These are phyloP conservation scores for Pochonia chlamydosporia DNA, from an alignment of 2,329 filamentous ascomycete genomes.

Conservation along the genomic window DNA sequence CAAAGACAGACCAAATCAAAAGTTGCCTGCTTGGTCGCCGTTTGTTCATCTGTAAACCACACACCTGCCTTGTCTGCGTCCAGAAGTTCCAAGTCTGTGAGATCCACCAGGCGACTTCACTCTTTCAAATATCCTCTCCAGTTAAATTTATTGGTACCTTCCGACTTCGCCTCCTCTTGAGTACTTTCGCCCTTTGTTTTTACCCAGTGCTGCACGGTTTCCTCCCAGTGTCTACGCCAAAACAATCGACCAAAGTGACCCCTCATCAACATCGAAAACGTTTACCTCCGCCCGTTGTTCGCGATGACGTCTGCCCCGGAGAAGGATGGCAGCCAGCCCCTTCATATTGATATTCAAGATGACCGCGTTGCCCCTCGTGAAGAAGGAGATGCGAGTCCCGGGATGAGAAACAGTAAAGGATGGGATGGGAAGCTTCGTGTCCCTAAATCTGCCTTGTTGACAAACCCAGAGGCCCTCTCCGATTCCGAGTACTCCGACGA, in stretches of 20 bases:
- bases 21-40: no score
- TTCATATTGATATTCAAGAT: conserved; percentile 45
- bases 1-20: no score
- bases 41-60: no score
- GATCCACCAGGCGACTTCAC: neutral
- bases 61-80: no score
- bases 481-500: conserved; percentile 81
- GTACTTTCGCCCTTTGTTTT: neutral
- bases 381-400: conserved; percentile 38
- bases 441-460: conserved; percentile 53
- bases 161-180: neutral
- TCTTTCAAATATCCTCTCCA: neutral
- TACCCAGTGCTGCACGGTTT: no score
- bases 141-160: neutral
- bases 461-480: conserved; percentile 75
- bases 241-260: neutral
- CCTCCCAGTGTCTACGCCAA: no score
- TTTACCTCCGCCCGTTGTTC: neutral
- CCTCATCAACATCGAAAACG: neutral
- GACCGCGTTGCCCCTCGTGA: conserved; percentile 31
- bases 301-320: conserved; percentile 25
- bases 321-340: conserved; percentile 30
- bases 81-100: no score
- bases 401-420: conserved; percentile 56
- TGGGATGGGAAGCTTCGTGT: conserved; percentile 83